phyloP scores from a whole-genome alignment of 768 basidiomycete genomes.

The Postia placenta region DNA sequence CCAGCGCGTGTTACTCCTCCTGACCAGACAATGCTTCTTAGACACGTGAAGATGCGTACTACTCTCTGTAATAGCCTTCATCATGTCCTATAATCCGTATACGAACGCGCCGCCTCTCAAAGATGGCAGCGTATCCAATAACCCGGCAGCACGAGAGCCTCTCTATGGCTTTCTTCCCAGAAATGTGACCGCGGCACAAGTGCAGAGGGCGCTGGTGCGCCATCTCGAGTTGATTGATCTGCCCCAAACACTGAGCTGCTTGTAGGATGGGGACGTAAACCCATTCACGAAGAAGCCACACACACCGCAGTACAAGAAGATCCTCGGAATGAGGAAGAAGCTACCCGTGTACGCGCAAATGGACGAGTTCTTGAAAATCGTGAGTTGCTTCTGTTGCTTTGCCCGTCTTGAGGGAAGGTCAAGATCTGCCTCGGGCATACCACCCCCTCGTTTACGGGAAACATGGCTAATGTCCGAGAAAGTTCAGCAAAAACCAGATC shows the following conservation, averaged over 20 bases:
- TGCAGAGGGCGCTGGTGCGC: slow-evolving; percentile 22
- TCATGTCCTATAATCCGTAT: slow-evolving; percentile 17
- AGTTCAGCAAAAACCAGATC: slow-evolving; percentile 79
- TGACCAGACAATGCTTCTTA: no score
- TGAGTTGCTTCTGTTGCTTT: slow-evolving; percentile 33
- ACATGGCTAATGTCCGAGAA: slow-evolving; percentile 23
- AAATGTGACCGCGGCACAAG: slow-evolving; percentile 18
- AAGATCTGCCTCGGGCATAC: slow-evolving; percentile 21
- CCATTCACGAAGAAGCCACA: slow-evolving; percentile 84
- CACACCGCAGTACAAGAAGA: slow-evolving; percentile 77
- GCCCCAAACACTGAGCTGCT: not conserved
- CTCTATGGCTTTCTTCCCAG: slow-evolving; percentile 22
- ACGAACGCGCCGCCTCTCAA: slow-evolving; percentile 16
- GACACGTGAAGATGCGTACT: no score
- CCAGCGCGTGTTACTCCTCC: no score
- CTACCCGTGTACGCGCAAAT: slow-evolving; percentile 90
- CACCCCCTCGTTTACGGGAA: slow-evolving; percentile 12
- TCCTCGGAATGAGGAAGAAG: slow-evolving; percentile 78
- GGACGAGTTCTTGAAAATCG: slow-evolving; percentile 87
- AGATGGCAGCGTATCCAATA: not conserved
- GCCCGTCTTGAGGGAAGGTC: slow-evolving; percentile 19
- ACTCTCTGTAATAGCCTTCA: no score
- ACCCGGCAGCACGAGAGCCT: slow-evolving; percentile 13
- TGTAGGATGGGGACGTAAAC: slow-evolving; percentile 72
- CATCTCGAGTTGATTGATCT: not conserved